Conservation (phyloP, 164 flowering plant species). For the Berberis vulgaris region DNA sequence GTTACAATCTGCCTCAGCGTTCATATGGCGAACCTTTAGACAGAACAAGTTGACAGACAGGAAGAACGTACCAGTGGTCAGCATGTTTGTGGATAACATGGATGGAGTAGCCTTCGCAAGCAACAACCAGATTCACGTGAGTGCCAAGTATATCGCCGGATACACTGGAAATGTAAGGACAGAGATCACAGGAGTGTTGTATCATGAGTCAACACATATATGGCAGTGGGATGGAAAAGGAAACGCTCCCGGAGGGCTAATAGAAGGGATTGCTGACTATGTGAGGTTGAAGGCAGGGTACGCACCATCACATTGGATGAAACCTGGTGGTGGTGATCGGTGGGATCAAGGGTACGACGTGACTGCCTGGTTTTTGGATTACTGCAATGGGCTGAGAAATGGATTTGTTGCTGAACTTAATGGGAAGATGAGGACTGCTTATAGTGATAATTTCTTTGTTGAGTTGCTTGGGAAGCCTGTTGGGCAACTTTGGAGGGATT, state of each 20-base stretch:
- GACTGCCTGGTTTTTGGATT: constrained; percentile 59
- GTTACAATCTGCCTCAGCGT: constrained; percentile 26
- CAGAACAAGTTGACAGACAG: constrained; percentile 29
- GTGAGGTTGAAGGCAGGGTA: constrained; percentile 53
- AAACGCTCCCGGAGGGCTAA: constrained; percentile 42
- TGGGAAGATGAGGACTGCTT: constrained; percentile 44
- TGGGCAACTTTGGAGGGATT: constrained; percentile 62
- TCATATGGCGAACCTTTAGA: constrained; percentile 53
- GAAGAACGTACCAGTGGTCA: constrained; percentile 27
- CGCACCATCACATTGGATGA: constrained; percentile 49
- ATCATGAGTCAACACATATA: constrained; percentile 52
- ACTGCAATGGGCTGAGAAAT: constrained; percentile 31
- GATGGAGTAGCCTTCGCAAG: constrained; percentile 44
- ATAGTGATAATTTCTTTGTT: constrained; percentile 33
- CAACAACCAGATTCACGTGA: constrained; percentile 40
- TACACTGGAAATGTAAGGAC: constrained; percentile 38
- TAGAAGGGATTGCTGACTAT: constrained; percentile 64
- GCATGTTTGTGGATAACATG: constrained; percentile 28
- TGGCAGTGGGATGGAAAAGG: constrained; percentile 71
- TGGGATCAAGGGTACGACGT: constrained; percentile 73
- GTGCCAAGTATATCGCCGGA: constrained; percentile 27
- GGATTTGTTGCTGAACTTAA: constrained; percentile 68
- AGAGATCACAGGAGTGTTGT: constrained; percentile 49
- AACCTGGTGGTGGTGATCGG: constrained; percentile 41
- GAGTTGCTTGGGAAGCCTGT: constrained; percentile 52